Base-by-base conservation (phyloP, 805 yeast genomes). In the Kodamaea jinghongensis region DNA sequence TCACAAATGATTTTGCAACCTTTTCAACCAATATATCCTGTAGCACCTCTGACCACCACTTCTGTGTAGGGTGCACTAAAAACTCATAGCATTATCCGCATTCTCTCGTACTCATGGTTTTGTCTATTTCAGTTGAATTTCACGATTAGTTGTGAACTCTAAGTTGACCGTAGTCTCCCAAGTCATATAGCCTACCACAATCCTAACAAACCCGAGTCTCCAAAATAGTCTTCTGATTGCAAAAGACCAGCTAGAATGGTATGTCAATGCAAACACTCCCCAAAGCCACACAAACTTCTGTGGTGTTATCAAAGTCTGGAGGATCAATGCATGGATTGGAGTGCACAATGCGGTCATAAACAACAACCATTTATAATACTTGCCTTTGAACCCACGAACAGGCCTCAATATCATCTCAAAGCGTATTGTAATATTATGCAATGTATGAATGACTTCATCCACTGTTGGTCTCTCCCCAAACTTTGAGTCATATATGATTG, bases 391-490 rank as follows among this genome's bases (percentile, higher is more conserved):
- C 13, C 52, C 53, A 26, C 63, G 47, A 5, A 63, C 58, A 0
- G 79, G 78, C 11, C 65, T 52, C 16, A 70, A 47, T 3, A 72
- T 39, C 49, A 70, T 60, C 39, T 67, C 71, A 41, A 60, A 60
- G 27, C 81, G 60, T 1, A 64, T 51, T 2, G 71, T 55, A 38
- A 76, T 61, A 45, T 77, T 77, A 32, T 69, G 67, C 39, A 75
- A 50, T 0, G 76, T 67, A 44, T 68, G 70, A 26, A 76, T 43
- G 2, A 76, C 74, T 47, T 76, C 81, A 37, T 75, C 79, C 23
- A 76, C 55, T 1, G 81, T 76, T 9, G 81, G 80, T 34, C 60
- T 67, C 39, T 71, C 75, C 37, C 70, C 65, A 35, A 47, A 61
- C 41, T 60, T 63, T 13, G 71, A 60, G 42, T 73, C 78, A 42